Conservation (phyloP, 2,329 filamentous ascomycete species). For the Macrophomina phaseolina region DNA sequence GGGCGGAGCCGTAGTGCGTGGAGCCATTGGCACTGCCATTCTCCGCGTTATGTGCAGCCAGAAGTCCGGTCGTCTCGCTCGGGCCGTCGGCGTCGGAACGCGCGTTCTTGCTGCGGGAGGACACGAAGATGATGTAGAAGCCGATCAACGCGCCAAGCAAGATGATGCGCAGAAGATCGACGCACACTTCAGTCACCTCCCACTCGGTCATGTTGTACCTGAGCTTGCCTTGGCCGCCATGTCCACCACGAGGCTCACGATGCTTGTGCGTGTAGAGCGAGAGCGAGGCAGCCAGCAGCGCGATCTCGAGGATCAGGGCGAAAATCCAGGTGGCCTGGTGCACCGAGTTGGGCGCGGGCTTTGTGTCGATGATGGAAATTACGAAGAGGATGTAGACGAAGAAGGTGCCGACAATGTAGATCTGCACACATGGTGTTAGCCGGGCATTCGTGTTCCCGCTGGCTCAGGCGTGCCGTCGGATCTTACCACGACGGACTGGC, state of each 20-base stretch:
- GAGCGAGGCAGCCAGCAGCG: conserved; percentile 72
- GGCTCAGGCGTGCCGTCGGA: conserved; percentile 12
- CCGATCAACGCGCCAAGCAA: conserved; percentile 64
- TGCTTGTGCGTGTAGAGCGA: conserved; percentile 72
- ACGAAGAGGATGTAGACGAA: conserved; percentile 88
- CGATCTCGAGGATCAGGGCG: conserved; percentile 73
- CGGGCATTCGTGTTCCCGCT: conserved; percentile 30
- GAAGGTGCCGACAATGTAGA: conserved; percentile 82
- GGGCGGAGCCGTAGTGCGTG: conserved; percentile 61
- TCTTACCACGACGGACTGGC: conserved; percentile 75
- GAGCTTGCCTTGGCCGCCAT: conserved; percentile 37
- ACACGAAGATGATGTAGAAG: conserved; percentile 65
- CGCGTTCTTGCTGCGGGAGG: conserved; percentile 35
- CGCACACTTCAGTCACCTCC: conserved; percentile 68
- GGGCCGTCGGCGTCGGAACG: conserved; percentile 34
- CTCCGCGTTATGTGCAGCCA: conserved; percentile 56
- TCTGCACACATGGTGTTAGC: conserved; percentile 56
- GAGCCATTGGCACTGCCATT: conserved; percentile 56
- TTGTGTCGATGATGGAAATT: conserved; percentile 84
- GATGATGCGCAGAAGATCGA: conserved; percentile 72
- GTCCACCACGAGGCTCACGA: conserved; percentile 63
- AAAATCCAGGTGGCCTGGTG: conserved; percentile 82
- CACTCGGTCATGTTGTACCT: conserved; percentile 57
- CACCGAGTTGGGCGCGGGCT: conserved; percentile 77
- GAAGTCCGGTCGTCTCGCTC: conserved; percentile 68